Percentiles rank a stretch among this genome's conserved stretches.
These are phyloP conservation scores for Pythium brassicae DNA, from an alignment of 352 stramenopile species.

Conservation along the genomic window DNA sequence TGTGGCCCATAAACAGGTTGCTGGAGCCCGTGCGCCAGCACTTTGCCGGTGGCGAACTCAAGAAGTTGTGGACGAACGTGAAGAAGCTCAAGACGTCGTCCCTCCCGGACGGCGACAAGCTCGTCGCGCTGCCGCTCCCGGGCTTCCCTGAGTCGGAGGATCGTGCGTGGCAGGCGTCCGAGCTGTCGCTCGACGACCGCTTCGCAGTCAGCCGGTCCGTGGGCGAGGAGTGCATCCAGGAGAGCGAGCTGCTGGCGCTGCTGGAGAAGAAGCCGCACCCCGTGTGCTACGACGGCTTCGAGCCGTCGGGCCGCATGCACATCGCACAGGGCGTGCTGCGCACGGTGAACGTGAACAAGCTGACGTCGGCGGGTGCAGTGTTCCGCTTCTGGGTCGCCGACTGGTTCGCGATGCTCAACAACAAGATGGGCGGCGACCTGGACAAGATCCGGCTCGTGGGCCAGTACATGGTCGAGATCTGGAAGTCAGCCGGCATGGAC, in stretches of 20 bases:
- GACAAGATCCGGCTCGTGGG: slow-evolving; percentile 95
- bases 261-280: slow-evolving; percentile 89
- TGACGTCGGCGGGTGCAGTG: slow-evolving; percentile 90
- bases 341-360: slow-evolving; percentile 96
- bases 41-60: slow-evolving; percentile 93
- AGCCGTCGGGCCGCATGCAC: slow-evolving; percentile 98
- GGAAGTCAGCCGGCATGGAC: slow-evolving; percentile 99
- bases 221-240: slow-evolving; percentile 92
- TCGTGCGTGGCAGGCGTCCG: slow-evolving; percentile 69
- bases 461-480: slow-evolving; percentile 99
- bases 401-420: slow-evolving; percentile 99
- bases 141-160: slow-evolving; percentile 59
- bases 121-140: slow-evolving; percentile 56
- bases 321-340: slow-evolving; percentile 97
- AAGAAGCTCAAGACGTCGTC: slow-evolving; percentile 81
- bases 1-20: slow-evolving; percentile 32
- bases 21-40: slow-evolving; percentile 96
- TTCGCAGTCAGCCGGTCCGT: slow-evolving; percentile 82
- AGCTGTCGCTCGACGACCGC: slow-evolving; percentile 76
- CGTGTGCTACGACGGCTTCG: slow-evolving; percentile 98
- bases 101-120: slow-evolving; percentile 62
- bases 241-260: slow-evolving; percentile 79
- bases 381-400: slow-evolving; percentile 99
- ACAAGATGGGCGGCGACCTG: slow-evolving; percentile 98
- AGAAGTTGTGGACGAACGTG: slow-evolving; percentile 94